Percentiles rank a stretch among this genome's conserved stretches.
These are phyloP conservation scores for Lyophyllum atratum DNA, from an alignment of 768 basidiomycete species.

Conservation along the genomic window DNA sequence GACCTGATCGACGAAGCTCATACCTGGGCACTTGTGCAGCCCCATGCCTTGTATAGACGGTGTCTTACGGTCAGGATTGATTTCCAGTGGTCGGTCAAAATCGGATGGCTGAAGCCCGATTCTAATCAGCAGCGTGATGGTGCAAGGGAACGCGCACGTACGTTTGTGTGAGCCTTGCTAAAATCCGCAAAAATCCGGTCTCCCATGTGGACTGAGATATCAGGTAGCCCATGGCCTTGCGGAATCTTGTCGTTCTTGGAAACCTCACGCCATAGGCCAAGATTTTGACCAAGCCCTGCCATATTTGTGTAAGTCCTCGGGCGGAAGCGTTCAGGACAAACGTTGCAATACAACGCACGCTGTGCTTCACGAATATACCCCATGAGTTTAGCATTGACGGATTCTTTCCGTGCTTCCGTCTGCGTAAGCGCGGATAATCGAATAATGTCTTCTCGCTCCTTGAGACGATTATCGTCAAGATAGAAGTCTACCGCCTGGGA, in stretches of 20 bases:
- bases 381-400: constrained; percentile 19
- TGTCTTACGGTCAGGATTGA: constrained; percentile 13
- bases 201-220: constrained; percentile 13
- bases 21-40: constrained; percentile 25
- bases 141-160: constrained; percentile 1
- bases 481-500: constrained; percentile 28
- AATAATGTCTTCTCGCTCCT: constrained; percentile 21
- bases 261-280: constrained; percentile 19
- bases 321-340: not conserved
- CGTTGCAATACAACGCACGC: constrained; percentile 14
- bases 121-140: not conserved
- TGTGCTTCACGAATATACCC: constrained; percentile 28
- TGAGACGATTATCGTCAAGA: constrained; percentile 16
- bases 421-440: constrained; percentile 14
- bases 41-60: constrained; percentile 23
- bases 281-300: constrained; percentile 17
- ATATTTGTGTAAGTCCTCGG: not conserved
- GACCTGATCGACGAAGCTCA: constrained; percentile 23
- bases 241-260: constrained; percentile 10
- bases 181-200: constrained; percentile 20
- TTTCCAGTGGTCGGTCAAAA: constrained; percentile 8
- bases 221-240: constrained; percentile 7
- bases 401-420: constrained; percentile 7
- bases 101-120: constrained; percentile 7
- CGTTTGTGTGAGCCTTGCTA: constrained; percentile 15